Evolutionary conservation across 306 rosid species (phyloP).

Genomic region (Castanea crenata): DNA sequence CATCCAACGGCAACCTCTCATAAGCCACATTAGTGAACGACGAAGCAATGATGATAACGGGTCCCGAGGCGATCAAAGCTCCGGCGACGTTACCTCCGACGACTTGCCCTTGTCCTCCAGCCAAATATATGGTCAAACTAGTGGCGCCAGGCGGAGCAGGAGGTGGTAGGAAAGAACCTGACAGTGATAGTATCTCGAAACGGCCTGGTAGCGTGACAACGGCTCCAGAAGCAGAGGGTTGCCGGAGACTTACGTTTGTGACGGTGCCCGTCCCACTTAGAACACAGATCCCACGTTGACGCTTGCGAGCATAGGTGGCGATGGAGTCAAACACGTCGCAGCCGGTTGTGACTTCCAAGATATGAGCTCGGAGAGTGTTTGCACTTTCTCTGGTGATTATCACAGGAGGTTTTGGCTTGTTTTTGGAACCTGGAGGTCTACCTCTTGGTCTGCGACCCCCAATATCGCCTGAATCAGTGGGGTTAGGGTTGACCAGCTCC

Average conservation of each 20-base stretch:
- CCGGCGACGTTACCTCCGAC: slow-evolving; percentile 94
- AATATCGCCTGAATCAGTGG: slow-evolving; percentile 43
- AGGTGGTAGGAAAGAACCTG: slow-evolving; percentile 85
- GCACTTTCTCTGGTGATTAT: slow-evolving; percentile 89
- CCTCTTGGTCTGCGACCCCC: slow-evolving; percentile 72
- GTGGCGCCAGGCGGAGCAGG: slow-evolving; percentile 96
- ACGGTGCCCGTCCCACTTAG: slow-evolving; percentile 80
- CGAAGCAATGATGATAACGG: slow-evolving; percentile 82
- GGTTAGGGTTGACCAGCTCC: slow-evolving; percentile 47
- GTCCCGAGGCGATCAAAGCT: slow-evolving; percentile 77
- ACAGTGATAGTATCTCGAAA: slow-evolving; percentile 72
- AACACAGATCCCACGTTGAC: slow-evolving; percentile 93
- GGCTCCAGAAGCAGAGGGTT: slow-evolving; percentile 56
- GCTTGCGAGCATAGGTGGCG: slow-evolving; percentile 65
- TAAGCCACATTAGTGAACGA: slow-evolving; percentile 91
- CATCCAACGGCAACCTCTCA: slow-evolving; percentile 85
- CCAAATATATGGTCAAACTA: slow-evolving; percentile 64
- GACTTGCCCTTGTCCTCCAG: slow-evolving; percentile 93
- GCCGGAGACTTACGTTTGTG: slow-evolving; percentile 69
- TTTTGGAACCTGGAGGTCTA: slow-evolving; percentile 79
- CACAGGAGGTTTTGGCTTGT: slow-evolving; percentile 75
- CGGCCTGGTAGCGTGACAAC: slow-evolving; percentile 64
- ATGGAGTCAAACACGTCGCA: slow-evolving; percentile 83
- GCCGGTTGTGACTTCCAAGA: slow-evolving; percentile 79
- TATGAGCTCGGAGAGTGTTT: slow-evolving; percentile 84